Conservation (phyloP, 2,329 filamentous ascomycete genomes). For the Colletotrichum sp. region DNA sequence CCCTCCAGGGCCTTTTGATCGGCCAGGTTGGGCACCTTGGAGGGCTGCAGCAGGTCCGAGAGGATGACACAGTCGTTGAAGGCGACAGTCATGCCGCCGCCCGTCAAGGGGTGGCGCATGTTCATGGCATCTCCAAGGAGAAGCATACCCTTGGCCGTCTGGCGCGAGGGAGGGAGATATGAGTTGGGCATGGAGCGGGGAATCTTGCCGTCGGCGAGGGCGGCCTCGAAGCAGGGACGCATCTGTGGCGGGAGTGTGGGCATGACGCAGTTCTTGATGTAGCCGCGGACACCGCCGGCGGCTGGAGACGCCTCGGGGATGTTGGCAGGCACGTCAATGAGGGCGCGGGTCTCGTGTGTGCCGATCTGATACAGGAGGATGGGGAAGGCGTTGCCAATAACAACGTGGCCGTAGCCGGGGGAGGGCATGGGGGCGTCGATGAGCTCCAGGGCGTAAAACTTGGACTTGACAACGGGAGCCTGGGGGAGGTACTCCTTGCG, state of each 20-base stretch:
- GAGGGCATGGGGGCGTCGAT: slow-evolving; percentile 83
- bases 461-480: slow-evolving; percentile 75
- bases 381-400: slow-evolving; percentile 78
- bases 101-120: slow-evolving; percentile 98
- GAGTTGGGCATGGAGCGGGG: slow-evolving; percentile 92
- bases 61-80: slow-evolving; percentile 90
- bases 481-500: slow-evolving; percentile 77
- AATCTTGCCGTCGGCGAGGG: slow-evolving; percentile 79
- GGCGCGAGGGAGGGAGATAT: slow-evolving; percentile 79
- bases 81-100: slow-evolving; percentile 97
- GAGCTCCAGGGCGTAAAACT: slow-evolving; percentile 93
- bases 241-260: slow-evolving; percentile 77
- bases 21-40: slow-evolving; percentile 70
- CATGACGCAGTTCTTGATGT: slow-evolving; percentile 80
- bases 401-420: slow-evolving; percentile 82
- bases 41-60: slow-evolving; percentile 73
- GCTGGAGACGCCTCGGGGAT: slow-evolving; percentile 74
- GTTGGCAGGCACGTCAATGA: slow-evolving; percentile 86
- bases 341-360: slow-evolving; percentile 86
- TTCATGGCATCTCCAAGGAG: slow-evolving; percentile 95
- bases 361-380: slow-evolving; percentile 97
- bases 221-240: slow-evolving; percentile 74
- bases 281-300: slow-evolving; percentile 82
- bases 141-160: slow-evolving; percentile 67
- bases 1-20: slow-evolving; percentile 69